Evolutionary conservation across 805 yeast genomes (phyloP), one percentile per base, ranked within the genome.

Genomic region (Ogataea ramenticola): DNA sequence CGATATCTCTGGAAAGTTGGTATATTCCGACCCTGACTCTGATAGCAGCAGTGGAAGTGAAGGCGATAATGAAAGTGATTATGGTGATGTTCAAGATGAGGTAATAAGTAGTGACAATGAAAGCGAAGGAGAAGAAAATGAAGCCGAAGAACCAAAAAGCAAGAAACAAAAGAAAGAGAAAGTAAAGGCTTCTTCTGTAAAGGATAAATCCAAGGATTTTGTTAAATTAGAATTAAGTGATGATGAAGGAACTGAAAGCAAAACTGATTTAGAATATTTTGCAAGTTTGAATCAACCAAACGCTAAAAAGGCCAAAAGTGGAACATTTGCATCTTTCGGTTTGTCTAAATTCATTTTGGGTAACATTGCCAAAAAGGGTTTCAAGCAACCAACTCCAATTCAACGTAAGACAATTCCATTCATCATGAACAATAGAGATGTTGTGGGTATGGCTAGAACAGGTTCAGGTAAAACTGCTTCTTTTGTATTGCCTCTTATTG

Each of bases 391-490:
- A 14, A 93, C 99, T 0, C 99, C 99, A 1, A 93, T 93, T 62
- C 99, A 93, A 67, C 75, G 99, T 51, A 93, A 91, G 60, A 83
- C 99, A 3, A 86, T 93, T 46, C 99, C 99, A 0, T 70, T 89
- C 44, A 82, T 93, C 46, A 69, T 93, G 68, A 87, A 85, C 39
- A 84, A 80, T 44, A 74, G 95, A 58, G 99, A 93, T 66, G 95
- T 93, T 36, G 99, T 93, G 15, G 99, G 97, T 60, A 93, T 93
- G 99, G 99, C 99, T 15, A 77, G 99, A 58, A 93, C 99, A 0
- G 99, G 99, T 56, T 86, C 96, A 22, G 99, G 99, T 72, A 93
- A 93, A 61, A 93, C 99, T 0, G 99, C 99, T 9, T 98, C 99
- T 1, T 93, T 93, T 61, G 76, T 87, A 19, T 67, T 93, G 43